Evolutionary conservation across 2,329 filamentous ascomycete genomes (phyloP).

Genomic region (Scedosporium minutisporum): DNA sequence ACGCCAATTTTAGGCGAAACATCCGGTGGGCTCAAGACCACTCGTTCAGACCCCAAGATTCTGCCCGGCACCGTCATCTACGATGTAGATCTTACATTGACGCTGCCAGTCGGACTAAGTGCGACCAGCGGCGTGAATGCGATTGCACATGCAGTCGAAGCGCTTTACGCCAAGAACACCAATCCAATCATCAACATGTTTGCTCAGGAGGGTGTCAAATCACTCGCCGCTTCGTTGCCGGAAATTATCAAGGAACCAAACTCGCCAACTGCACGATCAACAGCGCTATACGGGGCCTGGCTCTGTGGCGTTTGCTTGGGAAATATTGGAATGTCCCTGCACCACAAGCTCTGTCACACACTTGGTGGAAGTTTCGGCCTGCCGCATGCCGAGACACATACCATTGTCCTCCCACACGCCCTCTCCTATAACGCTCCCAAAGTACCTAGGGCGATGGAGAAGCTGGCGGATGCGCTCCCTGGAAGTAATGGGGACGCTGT

Average conservation of each 20-base stretch:
- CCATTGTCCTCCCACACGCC: slow-evolving; percentile 52
- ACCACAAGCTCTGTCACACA: slow-evolving; percentile 60
- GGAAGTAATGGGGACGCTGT: slow-evolving; percentile 49
- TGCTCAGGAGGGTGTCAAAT: slow-evolving; percentile 45
- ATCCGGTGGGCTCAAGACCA: slow-evolving; percentile 46
- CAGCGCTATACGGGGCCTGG: slow-evolving; percentile 54
- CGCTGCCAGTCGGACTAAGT: slow-evolving; percentile 41
- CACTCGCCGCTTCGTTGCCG: slow-evolving; percentile 44
- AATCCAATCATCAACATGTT: slow-evolving; percentile 52
- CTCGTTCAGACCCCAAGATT: slow-evolving; percentile 47
- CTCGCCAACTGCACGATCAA: slow-evolving; percentile 34
- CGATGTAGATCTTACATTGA: slow-evolving; percentile 54
- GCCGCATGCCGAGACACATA: slow-evolving; percentile 57
- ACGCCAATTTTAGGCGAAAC: slow-evolving; percentile 57
- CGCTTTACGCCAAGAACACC: slow-evolving; percentile 50
- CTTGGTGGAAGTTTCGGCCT: slow-evolving; percentile 54
- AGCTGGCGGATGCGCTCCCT: slow-evolving; percentile 42
- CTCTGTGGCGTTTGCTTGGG: slow-evolving; percentile 53
- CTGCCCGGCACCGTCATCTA: slow-evolving; percentile 53
- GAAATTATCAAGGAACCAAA: slow-evolving; percentile 35
- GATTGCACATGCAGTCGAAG: slow-evolving; percentile 55
- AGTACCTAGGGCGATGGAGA: slow-evolving; percentile 41
- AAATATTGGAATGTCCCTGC: slow-evolving; percentile 51
- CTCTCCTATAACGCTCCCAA: slow-evolving; percentile 52
- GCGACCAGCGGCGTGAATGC: slow-evolving; percentile 55